Percentiles rank a stretch among this genome's conserved stretches.
Evolutionary conservation across 768 basidiomycete species (phyloP).

Genomic region (Phylloporus sp.): DNA sequence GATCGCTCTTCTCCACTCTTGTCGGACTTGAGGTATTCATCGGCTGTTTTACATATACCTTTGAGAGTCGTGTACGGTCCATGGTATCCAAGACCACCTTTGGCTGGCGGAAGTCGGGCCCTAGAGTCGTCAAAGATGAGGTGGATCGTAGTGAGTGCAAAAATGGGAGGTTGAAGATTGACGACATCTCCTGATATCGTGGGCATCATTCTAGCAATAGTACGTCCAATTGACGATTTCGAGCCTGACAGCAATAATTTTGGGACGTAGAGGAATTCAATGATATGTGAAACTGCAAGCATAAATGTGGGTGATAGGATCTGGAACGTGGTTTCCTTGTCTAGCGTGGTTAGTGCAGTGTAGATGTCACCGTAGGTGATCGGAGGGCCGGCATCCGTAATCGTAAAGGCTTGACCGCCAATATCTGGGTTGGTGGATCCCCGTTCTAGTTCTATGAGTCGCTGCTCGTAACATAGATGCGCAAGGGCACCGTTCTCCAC

Average conservation of each 20-base stretch:
- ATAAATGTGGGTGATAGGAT: constrained; percentile 57
- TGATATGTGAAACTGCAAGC: constrained; percentile 56
- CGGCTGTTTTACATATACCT: constrained; percentile 53
- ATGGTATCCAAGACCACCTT: constrained; percentile 62
- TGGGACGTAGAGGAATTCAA: constrained; percentile 53
- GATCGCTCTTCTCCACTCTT: constrained; percentile 38
- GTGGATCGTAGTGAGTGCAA: constrained; percentile 50
- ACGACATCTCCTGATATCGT: constrained; percentile 45
- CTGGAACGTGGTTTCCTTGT: constrained; percentile 55
- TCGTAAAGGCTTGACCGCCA: constrained; percentile 65
- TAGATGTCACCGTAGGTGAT: constrained; percentile 64
- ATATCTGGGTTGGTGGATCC: constrained; percentile 54
- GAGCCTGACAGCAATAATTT: constrained; percentile 39
- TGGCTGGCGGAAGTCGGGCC: constrained; percentile 47
- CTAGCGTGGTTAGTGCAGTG: constrained; percentile 49
- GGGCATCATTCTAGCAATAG: constrained; percentile 40
- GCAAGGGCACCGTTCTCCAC: constrained; percentile 75
- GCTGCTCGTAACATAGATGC: constrained; percentile 69
- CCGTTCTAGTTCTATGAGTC: constrained; percentile 53
- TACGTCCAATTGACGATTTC: constrained; percentile 24
- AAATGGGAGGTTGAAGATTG: constrained; percentile 58
- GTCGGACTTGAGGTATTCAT: constrained; percentile 42
- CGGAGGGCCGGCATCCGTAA: constrained; percentile 64
- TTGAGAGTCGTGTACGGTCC: constrained; percentile 57
- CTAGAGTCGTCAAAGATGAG: constrained; percentile 65